Evolutionary conservation across 2,329 filamentous ascomycete genomes (phyloP).

Genomic region (Fusarium sp.): DNA sequence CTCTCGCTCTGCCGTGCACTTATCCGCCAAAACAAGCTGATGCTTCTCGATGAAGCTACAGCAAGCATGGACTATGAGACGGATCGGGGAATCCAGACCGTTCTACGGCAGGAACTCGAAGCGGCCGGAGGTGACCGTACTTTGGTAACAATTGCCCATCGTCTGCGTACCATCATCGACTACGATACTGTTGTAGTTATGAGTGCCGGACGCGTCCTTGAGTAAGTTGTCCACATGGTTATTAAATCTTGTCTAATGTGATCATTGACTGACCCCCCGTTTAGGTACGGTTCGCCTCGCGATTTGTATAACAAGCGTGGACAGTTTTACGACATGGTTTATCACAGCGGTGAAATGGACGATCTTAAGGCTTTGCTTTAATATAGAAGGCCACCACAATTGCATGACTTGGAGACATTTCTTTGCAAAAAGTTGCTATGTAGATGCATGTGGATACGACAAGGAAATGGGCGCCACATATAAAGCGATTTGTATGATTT

Average conservation of each 20-base stretch:
- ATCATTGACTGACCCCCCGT: slow-evolving; percentile 5
- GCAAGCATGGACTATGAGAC: slow-evolving; percentile 71
- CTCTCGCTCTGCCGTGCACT: slow-evolving; percentile 68
- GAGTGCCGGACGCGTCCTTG: slow-evolving; percentile 64
- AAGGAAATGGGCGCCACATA: background rate
- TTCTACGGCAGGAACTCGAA: slow-evolving; percentile 63
- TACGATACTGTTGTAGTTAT: slow-evolving; percentile 70
- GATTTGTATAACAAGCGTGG: slow-evolving; percentile 60
- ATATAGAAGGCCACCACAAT: background rate
- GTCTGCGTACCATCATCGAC: slow-evolving; percentile 69
- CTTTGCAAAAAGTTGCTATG: background rate
- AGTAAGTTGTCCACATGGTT: slow-evolving; percentile 55
- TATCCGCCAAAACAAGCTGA: slow-evolving; percentile 65
- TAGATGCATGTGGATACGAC: background rate
- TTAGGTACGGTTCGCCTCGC: slow-evolving; percentile 59
- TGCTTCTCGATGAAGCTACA: slow-evolving; percentile 70
- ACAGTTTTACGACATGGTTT: slow-evolving; percentile 66
- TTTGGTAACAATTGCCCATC: slow-evolving; percentile 69
- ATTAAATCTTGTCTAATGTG: background rate
- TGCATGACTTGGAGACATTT: background rate
- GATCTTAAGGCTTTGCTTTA: slow-evolving; percentile 56
- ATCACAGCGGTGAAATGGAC: slow-evolving; percentile 65
- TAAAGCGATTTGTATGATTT: background rate
- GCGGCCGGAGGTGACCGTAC: slow-evolving; percentile 60
- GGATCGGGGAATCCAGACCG: slow-evolving; percentile 66